Percentiles rank a stretch among this genome's conserved stretches.
Evolutionary conservation across 345 rosid species (phyloP).

Genomic region (Combretum micranthum): DNA sequence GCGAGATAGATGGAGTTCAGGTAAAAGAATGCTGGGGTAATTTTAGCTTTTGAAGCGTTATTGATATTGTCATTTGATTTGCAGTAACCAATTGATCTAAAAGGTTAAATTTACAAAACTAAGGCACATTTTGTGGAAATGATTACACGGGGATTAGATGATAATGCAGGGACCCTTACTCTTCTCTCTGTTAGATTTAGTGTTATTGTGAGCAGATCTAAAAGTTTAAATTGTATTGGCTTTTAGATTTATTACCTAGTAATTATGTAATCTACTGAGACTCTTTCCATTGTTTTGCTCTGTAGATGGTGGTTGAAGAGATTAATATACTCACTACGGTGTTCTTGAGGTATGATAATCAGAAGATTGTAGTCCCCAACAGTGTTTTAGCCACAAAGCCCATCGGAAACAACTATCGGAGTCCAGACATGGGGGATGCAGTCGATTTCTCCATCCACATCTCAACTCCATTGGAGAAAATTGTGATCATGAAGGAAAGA

Average conservation of each 20-base stretch:
- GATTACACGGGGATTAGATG: no score
- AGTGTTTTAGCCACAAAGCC: constrained; percentile 33
- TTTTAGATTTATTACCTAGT: no score
- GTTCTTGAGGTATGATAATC: constrained; percentile 36
- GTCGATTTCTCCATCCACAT: constrained; percentile 39
- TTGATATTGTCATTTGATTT: neutral
- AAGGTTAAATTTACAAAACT: no score
- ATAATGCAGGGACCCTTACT: no score
- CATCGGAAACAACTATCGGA: constrained; percentile 34
- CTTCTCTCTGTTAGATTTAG: no score
- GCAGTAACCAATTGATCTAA: neutral
- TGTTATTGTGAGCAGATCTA: no score
- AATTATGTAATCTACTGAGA: neutral
- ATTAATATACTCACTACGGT: constrained; percentile 44
- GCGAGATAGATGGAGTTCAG: constrained; percentile 40
- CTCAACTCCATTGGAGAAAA: constrained; percentile 37
- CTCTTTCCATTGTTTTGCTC: neutral
- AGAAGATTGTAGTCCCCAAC: constrained; percentile 37
- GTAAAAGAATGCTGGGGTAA: constrained; percentile 11
- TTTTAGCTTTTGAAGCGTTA: neutral
- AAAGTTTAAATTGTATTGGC: neutral
- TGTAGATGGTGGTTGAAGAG: constrained; percentile 41
- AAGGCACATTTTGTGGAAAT: no score
- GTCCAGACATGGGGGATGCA: constrained; percentile 38
- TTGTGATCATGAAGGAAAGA: constrained; percentile 29